Conservation (phyloP, 805 yeast species). For the Cyberlindnera misumaiensis region DNA sequence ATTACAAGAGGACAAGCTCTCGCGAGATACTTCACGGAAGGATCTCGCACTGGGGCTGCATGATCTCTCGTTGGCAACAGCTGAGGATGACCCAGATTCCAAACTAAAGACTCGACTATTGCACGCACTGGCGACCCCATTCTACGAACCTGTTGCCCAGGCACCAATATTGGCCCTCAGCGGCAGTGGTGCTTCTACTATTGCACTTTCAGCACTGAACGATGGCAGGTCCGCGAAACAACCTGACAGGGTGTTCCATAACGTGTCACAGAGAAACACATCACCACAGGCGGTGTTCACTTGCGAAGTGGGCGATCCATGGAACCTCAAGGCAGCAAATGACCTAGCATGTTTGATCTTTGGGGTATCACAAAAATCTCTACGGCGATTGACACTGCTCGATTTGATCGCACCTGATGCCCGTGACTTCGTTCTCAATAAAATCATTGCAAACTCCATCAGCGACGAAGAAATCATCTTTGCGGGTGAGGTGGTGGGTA, state of each 20-base stretch:
- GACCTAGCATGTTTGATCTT: conserved; percentile 85
- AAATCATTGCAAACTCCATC: conserved; percentile 34
- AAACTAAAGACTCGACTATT: conserved; percentile 36
- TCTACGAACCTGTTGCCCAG: conserved; percentile 28
- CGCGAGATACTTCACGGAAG: conserved; percentile 27
- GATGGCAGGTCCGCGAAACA: conserved; percentile 16
- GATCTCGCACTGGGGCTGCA: conserved; percentile 46
- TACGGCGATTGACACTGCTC: conserved; percentile 57
- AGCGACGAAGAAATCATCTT: conserved; percentile 44
- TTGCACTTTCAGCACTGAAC: conserved; percentile 25
- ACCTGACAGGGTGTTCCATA: conserved; percentile 45
- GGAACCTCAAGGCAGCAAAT: conserved; percentile 77
- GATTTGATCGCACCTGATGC: conserved; percentile 77
- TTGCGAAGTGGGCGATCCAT: conserved; percentile 65
- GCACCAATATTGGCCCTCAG: conserved; percentile 21
- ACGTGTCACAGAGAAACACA: conserved; percentile 63
- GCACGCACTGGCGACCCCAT: conserved; percentile 64
- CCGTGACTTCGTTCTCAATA: conserved; percentile 58
- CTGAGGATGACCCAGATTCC: conserved; percentile 12
- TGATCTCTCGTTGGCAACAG: conserved; percentile 45
- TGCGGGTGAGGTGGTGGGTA: conserved; percentile 82
- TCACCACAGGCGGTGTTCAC: conserved; percentile 84
- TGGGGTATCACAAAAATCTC: conserved; percentile 64
- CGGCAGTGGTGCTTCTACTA: conserved; percentile 21
- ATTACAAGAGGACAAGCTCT: conserved; percentile 31